A percentile compares a stretch with the other conserved stretches of the same genome.
Evolutionary conservation across 306 rosid species (phyloP).

Genomic region (Mimosa bimucronata): DNA sequence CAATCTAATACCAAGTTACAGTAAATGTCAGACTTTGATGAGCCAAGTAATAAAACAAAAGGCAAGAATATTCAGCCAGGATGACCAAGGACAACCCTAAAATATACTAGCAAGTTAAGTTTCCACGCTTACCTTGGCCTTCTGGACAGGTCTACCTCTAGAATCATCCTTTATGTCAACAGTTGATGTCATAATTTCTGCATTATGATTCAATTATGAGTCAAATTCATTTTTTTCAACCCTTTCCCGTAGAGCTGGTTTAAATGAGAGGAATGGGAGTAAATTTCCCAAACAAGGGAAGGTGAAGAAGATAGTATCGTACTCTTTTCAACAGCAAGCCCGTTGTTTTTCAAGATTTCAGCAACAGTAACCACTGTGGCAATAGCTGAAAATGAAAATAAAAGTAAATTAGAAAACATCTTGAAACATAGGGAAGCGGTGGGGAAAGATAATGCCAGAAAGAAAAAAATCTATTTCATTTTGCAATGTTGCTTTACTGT

Average conservation of each 20-base stretch:
- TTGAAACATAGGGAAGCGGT: neutral
- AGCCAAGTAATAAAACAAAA: slow-evolving; percentile 17
- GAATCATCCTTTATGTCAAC: slow-evolving; percentile 75
- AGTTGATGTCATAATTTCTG: slow-evolving; percentile 71
- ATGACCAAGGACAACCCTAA: neutral
- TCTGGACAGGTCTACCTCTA: slow-evolving; percentile 71
- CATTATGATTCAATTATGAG: slow-evolving; percentile 11
- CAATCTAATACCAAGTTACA: slow-evolving; percentile 54
- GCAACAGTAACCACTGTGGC: slow-evolving; percentile 81
- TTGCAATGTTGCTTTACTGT: neutral
- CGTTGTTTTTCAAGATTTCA: slow-evolving; percentile 80
- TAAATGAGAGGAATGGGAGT: neutral
- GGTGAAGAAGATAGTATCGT: slow-evolving; percentile 17
- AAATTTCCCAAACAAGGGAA: neutral
- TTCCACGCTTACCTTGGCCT: slow-evolving; percentile 64
- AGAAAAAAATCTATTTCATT: neutral
- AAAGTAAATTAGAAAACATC: slow-evolving; percentile 25
- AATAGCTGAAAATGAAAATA: slow-evolving; percentile 57
- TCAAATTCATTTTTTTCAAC: slow-evolving; percentile 14
- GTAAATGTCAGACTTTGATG: slow-evolving; percentile 3
- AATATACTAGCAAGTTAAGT: slow-evolving; percentile 6
- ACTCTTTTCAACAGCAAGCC: slow-evolving; percentile 83
- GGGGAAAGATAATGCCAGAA: neutral
- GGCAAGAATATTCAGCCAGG: neutral
- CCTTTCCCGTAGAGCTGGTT: neutral